Evolutionary conservation across 306 rosid species (phyloP).

Genomic region (Herpetospermum pedunculosum): DNA sequence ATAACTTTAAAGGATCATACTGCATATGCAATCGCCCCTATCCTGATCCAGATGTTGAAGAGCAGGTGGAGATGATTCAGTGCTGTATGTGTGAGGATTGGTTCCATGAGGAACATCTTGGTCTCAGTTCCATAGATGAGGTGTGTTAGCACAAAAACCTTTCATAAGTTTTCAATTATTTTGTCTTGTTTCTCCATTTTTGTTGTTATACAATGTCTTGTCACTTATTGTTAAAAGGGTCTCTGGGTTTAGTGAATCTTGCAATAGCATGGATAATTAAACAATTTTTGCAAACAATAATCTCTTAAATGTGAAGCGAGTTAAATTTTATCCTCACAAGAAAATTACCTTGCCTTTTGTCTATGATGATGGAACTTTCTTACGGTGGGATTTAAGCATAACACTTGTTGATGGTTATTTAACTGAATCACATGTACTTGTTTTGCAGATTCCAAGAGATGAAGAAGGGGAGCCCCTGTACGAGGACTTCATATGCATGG

Average conservation of each 20-base stretch:
- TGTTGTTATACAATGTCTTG: not conserved
- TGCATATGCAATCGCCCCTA: constrained; percentile 90
- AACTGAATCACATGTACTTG: not conserved
- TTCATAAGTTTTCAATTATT: constrained; percentile 1
- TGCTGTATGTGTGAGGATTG: constrained; percentile 97
- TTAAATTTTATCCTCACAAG: not conserved
- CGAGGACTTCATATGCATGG: constrained; percentile 69
- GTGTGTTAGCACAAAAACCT: constrained; percentile 30
- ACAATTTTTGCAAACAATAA: not conserved
- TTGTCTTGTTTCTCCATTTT: not conserved
- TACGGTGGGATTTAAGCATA: not conserved
- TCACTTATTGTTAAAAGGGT: not conserved
- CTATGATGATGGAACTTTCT: not conserved
- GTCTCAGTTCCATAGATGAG: constrained; percentile 72
- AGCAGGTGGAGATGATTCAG: constrained; percentile 93
- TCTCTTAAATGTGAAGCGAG: not conserved
- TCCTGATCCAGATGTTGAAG: constrained; percentile 91
- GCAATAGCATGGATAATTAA: not conserved
- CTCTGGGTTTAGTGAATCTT: not conserved
- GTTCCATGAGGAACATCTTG: constrained; percentile 97
- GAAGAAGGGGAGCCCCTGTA: constrained; percentile 89
- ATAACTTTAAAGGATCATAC: constrained; percentile 81
- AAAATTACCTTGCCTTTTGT: not conserved
- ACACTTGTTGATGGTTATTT: not conserved
- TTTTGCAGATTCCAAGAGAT: constrained; percentile 72